phyloP scores from a whole-genome alignment of 257 asterid genomes.

The Agastache rugosa region DNA sequence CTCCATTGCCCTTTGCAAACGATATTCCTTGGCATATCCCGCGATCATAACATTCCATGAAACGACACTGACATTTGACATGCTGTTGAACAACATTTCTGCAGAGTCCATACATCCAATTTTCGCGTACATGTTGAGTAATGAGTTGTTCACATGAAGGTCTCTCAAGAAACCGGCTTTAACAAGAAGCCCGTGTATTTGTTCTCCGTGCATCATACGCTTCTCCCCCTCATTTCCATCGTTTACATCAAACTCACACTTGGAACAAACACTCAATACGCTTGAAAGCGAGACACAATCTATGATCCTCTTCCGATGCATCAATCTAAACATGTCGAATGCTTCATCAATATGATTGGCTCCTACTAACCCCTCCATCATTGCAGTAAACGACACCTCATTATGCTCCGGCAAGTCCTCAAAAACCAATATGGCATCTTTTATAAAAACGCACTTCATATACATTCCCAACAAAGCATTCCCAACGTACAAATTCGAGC shows the following conservation, averaged over 20 bases:
- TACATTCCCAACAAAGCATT: conserved; percentile 79
- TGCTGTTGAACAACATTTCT: conserved; percentile 53
- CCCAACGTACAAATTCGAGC: conserved; percentile 59
- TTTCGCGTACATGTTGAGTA: conserved; percentile 73
- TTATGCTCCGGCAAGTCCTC: conserved; percentile 62
- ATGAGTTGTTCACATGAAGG: conserved; percentile 64
- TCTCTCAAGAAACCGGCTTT: conserved; percentile 61
- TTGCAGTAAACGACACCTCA: conserved; percentile 75
- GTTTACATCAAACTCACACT: conserved; percentile 38
- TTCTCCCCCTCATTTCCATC: conserved; percentile 34
- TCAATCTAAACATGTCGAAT: conserved; percentile 60
- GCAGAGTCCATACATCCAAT: conserved; percentile 64
- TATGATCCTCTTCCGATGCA: conserved; percentile 54
- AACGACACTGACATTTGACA: conserved; percentile 60
- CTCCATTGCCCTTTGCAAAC: conserved; percentile 49
- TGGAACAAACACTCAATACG: conserved; percentile 64
- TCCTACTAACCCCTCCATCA: conserved; percentile 72
- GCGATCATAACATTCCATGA: conserved; percentile 86
- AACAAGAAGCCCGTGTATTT: conserved; percentile 62
- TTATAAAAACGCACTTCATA: conserved; percentile 56
- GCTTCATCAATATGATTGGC: conserved; percentile 64
- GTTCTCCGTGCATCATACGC: conserved; percentile 48
- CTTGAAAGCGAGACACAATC: conserved; percentile 67
- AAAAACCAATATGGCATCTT: conserved; percentile 55
- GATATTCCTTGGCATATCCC: conserved; percentile 58